Conservation (phyloP, 345 rosid species). For the Populus alba region DNA sequence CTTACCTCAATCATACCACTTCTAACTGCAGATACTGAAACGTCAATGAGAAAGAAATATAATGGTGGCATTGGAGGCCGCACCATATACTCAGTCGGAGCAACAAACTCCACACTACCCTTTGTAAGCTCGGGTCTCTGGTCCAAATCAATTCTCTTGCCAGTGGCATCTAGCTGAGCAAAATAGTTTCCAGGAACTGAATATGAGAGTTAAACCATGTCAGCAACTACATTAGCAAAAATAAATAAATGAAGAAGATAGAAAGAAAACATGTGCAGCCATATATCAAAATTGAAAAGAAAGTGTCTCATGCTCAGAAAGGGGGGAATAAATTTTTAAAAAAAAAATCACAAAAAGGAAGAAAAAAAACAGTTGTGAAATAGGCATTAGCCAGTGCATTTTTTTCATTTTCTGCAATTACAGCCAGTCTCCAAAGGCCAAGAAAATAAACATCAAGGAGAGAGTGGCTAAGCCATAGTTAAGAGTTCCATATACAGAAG, state of each 20-base stretch:
- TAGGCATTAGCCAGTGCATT: not conserved
- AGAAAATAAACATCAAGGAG: not conserved
- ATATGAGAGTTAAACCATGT: constrained; percentile 21
- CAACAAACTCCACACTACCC: constrained; percentile 95
- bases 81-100: constrained; percentile 99
- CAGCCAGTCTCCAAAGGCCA: not conserved
- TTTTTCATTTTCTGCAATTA: not conserved
- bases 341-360: not conserved
- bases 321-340: not conserved
- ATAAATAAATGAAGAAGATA: not conserved
- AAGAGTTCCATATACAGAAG: not conserved
- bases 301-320: not conserved
- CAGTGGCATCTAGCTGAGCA: constrained; percentile 85
- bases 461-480: not conserved
- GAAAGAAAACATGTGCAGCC: not conserved
- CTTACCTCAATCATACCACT: constrained; percentile 98
- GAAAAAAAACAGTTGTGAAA: not conserved
- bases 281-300: not conserved
- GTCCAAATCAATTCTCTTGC: constrained; percentile 86
- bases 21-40: constrained; percentile 79
- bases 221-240: constrained; percentile 3
- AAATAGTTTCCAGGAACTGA: constrained; percentile 94
- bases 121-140: constrained; percentile 91
- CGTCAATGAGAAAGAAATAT: constrained; percentile 95
- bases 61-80: constrained; percentile 99